These are phyloP conservation scores for Hypoxylon sp. DNA, from an alignment of 2,329 filamentous ascomycete species.

Conservation along the genomic window DNA sequence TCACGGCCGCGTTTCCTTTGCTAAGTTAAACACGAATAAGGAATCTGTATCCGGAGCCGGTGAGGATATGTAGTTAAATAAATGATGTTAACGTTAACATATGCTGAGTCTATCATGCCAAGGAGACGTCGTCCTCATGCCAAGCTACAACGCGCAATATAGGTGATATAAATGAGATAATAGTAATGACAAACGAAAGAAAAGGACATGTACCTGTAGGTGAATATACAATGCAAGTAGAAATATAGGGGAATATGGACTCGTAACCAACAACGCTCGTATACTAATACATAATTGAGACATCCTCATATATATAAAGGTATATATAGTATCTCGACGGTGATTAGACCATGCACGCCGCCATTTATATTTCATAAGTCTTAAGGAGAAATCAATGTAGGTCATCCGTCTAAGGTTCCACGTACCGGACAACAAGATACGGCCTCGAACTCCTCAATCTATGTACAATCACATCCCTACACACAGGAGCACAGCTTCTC, in stretches of 20 bases:
- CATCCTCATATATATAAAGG: background rate
- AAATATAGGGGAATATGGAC: background rate
- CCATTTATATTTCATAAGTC: background rate
- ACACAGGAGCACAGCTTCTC: background rate
- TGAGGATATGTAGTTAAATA: background rate
- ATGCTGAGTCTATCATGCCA: background rate
- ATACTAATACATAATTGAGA: background rate
- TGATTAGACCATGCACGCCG: conserved; percentile 3
- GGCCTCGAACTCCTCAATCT: background rate
- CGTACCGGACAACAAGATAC: background rate
- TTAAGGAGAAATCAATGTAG: background rate
- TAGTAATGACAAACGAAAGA: too few relatives aligned
- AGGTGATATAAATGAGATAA: too few relatives aligned
- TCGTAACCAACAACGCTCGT: background rate
- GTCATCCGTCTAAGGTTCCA: background rate
- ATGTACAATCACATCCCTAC: background rate
- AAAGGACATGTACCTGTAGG: background rate
- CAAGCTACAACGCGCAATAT: too few relatives aligned
- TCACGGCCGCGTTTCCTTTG: background rate
- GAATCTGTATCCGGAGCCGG: background rate
- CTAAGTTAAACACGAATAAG: background rate
- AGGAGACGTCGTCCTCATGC: background rate
- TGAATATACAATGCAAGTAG: background rate
- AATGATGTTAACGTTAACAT: background rate
- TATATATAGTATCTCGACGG: background rate